Base-by-base conservation (phyloP, 768 basidiomycete species). In the Hortiboletus flavorubellus region DNA sequence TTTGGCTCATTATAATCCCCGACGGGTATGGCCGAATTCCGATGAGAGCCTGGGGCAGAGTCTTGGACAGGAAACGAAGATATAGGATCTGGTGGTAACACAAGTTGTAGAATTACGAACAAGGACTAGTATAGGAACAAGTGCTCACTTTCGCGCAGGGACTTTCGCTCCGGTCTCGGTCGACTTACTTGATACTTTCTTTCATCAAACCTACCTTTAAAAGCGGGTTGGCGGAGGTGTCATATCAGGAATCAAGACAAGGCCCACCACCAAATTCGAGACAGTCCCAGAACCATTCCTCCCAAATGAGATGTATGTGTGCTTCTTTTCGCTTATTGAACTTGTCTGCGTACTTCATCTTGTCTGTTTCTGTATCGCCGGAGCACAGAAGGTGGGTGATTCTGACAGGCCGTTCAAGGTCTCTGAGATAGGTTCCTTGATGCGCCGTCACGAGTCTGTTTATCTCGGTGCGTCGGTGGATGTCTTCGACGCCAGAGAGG, bases 251-350 rank as follows among this genome's bases (percentile, higher is more conserved):
- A 51, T 45, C n/a, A 46, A 49, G 31, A 49, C 16, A 37, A 26
- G 16, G 14, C 67, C 69, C 58, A 76, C 88, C 91, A 55, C 84
- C 84, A 64, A 83, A 91, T 40, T 86, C 83, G 3, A 95, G 63
- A 29, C 82, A 95, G 64, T 97, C 94, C 92, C 92, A 95, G 53
- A 97, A 89, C 95, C 95, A 98, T 58, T 96, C 93, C 64, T 95
- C 93, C 89, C 94, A 96, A 1, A 97, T 83, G 3, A 95, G 74
- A 47, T 81, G 77, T 33, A 93, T 93, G 42, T 81, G 77, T 6
- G 86, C 87, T 68, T 91, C 90, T 34, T 84, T 81, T 21, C 77
- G 75, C 16, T 75, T 68, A 65, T 88, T 89, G 63, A 89, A 88
- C 64, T 86, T 87, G 53, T 84, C 79, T 0, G 91, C 91, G 62